Evolutionary conservation across 768 basidiomycete genomes (phyloP).

Genomic region (Boletus subparvulus): DNA sequence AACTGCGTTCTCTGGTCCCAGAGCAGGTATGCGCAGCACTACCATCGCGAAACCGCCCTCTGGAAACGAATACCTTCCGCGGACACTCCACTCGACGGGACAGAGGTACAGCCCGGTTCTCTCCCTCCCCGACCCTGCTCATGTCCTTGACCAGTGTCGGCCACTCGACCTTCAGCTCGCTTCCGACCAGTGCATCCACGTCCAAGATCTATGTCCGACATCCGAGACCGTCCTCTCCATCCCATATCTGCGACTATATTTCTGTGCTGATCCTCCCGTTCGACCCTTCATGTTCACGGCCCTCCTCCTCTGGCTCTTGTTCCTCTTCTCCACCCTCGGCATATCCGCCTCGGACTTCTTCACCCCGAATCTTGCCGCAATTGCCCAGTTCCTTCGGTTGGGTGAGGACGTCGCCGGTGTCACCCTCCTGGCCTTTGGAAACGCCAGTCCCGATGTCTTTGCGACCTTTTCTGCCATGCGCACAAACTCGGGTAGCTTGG

Average conservation of each 20-base stretch:
- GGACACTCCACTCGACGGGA: too few relatives aligned
- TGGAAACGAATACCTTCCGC: slow-evolving; percentile 9
- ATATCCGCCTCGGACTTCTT: slow-evolving; percentile 97
- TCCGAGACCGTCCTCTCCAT: slow-evolving; percentile 68
- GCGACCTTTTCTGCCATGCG: slow-evolving; percentile 94
- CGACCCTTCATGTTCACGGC: slow-evolving; percentile 62
- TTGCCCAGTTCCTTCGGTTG: slow-evolving; percentile 80
- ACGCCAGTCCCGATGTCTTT: slow-evolving; percentile 95
- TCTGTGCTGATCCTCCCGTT: slow-evolving; percentile 55
- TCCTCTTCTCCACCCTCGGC: slow-evolving; percentile 94
- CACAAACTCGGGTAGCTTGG: slow-evolving; percentile 79
- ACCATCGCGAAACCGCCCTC: not conserved
- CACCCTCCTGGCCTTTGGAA: slow-evolving; percentile 95
- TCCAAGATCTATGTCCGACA: slow-evolving; percentile 52
- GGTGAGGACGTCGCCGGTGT: slow-evolving; percentile 95
- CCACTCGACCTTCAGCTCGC: slow-evolving; percentile 53
- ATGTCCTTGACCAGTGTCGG: slow-evolving; percentile 49
- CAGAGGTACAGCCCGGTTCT: too few relatives aligned
- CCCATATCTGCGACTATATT: slow-evolving; percentile 68
- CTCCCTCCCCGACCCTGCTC: not conserved
- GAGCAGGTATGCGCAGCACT: slow-evolving; percentile 45
- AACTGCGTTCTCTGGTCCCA: slow-evolving; percentile 69
- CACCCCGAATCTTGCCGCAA: slow-evolving; percentile 91
- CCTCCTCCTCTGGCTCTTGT: slow-evolving; percentile 76
- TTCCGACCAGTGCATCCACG: slow-evolving; percentile 64